phyloP scores from a whole-genome alignment of 2,329 filamentous ascomycete genomes.

The Cyphellophora attinorum region DNA sequence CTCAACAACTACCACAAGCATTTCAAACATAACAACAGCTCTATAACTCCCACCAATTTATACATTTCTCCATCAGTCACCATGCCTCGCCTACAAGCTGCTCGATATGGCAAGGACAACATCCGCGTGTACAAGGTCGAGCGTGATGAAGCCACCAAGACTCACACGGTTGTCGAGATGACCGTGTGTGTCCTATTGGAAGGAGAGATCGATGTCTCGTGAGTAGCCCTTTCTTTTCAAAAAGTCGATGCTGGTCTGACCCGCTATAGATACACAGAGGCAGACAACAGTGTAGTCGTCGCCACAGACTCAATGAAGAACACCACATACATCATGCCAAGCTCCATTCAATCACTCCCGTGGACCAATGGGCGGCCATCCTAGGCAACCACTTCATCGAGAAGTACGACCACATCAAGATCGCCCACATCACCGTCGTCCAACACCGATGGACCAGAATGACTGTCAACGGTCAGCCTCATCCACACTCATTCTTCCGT shows the following conservation, averaged over 20 bases:
- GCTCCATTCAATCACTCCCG: slow-evolving; percentile 81
- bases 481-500: slow-evolving; percentile 89
- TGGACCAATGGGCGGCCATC: slow-evolving; percentile 80
- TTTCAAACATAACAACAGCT: neutral
- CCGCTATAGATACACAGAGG: slow-evolving; percentile 67
- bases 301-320: slow-evolving; percentile 98
- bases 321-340: slow-evolving; percentile 90
- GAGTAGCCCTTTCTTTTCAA: slow-evolving; percentile 33
- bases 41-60: neutral
- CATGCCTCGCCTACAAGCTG: slow-evolving; percentile 31
- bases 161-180: slow-evolving; percentile 87
- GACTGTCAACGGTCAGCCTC: slow-evolving; percentile 73
- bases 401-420: slow-evolving; percentile 79
- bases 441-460: slow-evolving; percentile 91
- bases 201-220: slow-evolving; percentile 80
- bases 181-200: slow-evolving; percentile 88
- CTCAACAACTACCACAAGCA: no score
- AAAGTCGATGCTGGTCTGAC: no score
- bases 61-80: slow-evolving; percentile 1
- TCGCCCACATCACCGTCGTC: slow-evolving; percentile 69
- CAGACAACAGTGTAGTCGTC: slow-evolving; percentile 90
- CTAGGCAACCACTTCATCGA: slow-evolving; percentile 82
- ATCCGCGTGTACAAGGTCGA: slow-evolving; percentile 95
- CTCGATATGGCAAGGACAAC: slow-evolving; percentile 68
- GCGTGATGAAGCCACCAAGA: slow-evolving; percentile 62